Evolutionary conservation across 148 eudicot species (phyloP), one percentile per base, ranked within the genome.

Genomic region (Talinum fruticosum): DNA sequence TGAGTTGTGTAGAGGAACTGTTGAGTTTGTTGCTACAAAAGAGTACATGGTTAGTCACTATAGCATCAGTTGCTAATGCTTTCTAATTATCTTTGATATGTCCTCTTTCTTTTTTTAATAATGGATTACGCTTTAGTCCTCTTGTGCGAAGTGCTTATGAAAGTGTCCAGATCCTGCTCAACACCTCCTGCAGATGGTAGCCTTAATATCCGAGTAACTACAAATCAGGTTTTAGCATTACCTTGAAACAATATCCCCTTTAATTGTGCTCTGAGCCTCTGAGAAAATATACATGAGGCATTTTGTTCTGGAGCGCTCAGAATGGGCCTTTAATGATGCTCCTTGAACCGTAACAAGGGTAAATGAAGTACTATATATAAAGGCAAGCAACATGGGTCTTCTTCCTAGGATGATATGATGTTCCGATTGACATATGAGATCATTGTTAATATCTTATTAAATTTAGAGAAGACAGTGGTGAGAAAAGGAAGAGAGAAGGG

Each of bases 1-100:
- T 76, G 97, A 96, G 81, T 85, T 93, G 76, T 91, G 97, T 83
- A 86, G 90, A 85, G 99, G 99, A 84, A 96, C 99, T 47, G 99
- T 96, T 83, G 99, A 96, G 87, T 96, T 96, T 89, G 90, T 96
- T 75, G 99, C 99, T 61, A 69, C 99, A 6, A 91, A 88, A 83
- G 99, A 96, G 76, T 96, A 86, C 76, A 88, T 91, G 97, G 99
- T 96, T 62, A 71, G 79, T 49, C 71, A 62, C 68, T 14, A 2
- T 51, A 71, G 53, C 19, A 15, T 35, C 41, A 33, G 29, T 41
- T 68, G n/a, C 45, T 37, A 15, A 32, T 80, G 62, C 29, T 80
- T 75, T 45, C 35, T 8, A 35, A 21, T 19, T 14, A 2, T 34
- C 66, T 34, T 70, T 41, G 3, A 16, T 26, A n/a, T n/a, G n/a